Conservation (phyloP, 768 basidiomycete species). For the Naganishia randhawae region DNA sequence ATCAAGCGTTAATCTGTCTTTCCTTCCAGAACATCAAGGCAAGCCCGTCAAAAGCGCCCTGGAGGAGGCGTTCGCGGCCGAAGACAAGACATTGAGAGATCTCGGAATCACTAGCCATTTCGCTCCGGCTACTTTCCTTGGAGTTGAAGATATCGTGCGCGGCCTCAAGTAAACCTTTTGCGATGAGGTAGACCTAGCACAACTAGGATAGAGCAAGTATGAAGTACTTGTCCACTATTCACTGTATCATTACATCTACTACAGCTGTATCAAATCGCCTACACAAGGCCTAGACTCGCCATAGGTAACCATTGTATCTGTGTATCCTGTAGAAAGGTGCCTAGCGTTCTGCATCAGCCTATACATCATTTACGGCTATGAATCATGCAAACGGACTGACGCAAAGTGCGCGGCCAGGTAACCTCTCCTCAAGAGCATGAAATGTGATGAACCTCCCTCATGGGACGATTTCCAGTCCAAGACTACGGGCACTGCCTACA, state of each 20-base stretch:
- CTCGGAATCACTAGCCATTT: background rate
- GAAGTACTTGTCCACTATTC: background rate
- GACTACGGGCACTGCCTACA: constrained; percentile 78
- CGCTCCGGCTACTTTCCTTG: constrained; percentile 1
- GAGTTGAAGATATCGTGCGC: constrained; percentile 2
- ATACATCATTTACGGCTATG: background rate
- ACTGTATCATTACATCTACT: background rate
- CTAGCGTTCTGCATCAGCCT: too few species aligned
- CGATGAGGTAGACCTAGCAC: background rate
- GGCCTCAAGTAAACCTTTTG: background rate
- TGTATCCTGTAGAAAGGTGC: background rate
- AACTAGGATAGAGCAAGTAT: background rate
- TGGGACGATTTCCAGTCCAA: constrained; percentile 86
- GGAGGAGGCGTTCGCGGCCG: background rate
- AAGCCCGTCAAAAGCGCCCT: constrained; percentile 5
- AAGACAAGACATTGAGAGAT: background rate
- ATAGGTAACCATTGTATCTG: background rate
- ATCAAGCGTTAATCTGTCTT: background rate
- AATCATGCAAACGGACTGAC: background rate
- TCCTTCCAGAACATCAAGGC: constrained; percentile 6
- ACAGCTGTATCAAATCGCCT: background rate
- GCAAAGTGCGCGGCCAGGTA: background rate
- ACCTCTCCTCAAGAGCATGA: background rate
- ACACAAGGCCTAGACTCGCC: background rate
- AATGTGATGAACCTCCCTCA: constrained; percentile 47